Evolutionary conservation across 768 basidiomycete genomes (phyloP).

Genomic region (Rhodotorula diobovata): DNA sequence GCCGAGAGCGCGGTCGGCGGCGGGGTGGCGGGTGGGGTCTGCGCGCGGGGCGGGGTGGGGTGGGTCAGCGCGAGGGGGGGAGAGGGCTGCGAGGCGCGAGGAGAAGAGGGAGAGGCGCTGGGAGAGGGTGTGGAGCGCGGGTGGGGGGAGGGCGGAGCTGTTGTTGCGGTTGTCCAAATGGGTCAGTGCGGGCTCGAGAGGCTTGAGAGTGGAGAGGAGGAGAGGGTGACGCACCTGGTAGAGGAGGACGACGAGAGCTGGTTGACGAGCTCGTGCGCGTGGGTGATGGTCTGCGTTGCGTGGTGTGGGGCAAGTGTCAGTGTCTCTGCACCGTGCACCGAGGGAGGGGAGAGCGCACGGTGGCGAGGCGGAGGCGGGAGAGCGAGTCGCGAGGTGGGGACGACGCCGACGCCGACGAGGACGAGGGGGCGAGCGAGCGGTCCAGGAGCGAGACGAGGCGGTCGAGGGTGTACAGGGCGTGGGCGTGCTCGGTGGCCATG

Average conservation of each 20-base stretch:
- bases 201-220: not conserved
- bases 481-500: not conserved
- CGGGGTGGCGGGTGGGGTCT: not conserved
- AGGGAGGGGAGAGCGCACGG: not conserved
- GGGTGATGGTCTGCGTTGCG: constrained; percentile 11
- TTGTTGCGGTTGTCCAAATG: too few species aligned
- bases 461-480: not conserved
- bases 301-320: not conserved
- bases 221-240: not conserved
- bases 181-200: too few species aligned
- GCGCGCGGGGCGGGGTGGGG: too few species aligned
- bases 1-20: not conserved
- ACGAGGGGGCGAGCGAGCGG: not conserved
- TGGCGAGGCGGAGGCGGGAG: constrained; percentile 4
- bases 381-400: constrained; percentile 3
- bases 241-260: not conserved
- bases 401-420: not conserved
- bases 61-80: too few species aligned
- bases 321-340: not conserved
- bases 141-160: too few species aligned
- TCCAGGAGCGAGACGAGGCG: not conserved
- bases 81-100: too few species aligned
- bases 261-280: constrained; percentile 13
- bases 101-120: too few species aligned
- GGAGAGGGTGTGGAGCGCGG: too few species aligned